Base-by-base conservation (phyloP, 345 rosid species). In the Bruguiera sexangula region DNA sequence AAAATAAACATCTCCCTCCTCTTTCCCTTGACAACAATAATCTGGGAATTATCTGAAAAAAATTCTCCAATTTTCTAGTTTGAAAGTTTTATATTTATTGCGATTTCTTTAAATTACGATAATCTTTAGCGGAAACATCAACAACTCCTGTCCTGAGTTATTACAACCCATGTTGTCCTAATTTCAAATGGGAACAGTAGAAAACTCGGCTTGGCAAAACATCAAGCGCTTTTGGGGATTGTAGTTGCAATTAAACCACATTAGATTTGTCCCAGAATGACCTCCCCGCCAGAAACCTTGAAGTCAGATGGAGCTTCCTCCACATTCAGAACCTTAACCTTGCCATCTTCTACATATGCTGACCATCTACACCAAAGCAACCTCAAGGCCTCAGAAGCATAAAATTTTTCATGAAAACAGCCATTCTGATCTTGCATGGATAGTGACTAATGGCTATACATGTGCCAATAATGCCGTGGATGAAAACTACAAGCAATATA, bases 261-360 rank as follows among this genome's bases (percentile, higher is more conserved):
- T 83, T 64, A 91, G 62, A 91, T 91, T 76, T 91, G 95, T 69
- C 85, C 89, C 83, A 94, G 75, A 30, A 94, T 88, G 53, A 85
- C 86, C 62, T 94, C 93, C 0, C 80, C 97, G 7, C 95, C 90
- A 0, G 97, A 74, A 67, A 94, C 97, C 82, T 88, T 91, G 82
- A 89, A 86, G 62, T 89, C 96, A 7, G 97, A 91, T 18, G 95
- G 98, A 66, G 85, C 93, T 69, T 80, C 92, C 88, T 94, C 97
- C 53, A 91, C 88, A 54, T 94, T 91, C 65, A 91, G 72, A 24
- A 76, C 82, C 85, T 94, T 88, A 16, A 94, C 89, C 73, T 81
- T 89, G 75, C 97, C 95, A 36, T 91, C 89, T 61, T 82, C 97
- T 63, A 91, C 86, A 31, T 85, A 89, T 15, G 98, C 97, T 4